Evolutionary conservation across 1,284 basidiomycete genomes (phyloP).

Genomic region (Ceratobasidium sp.): DNA sequence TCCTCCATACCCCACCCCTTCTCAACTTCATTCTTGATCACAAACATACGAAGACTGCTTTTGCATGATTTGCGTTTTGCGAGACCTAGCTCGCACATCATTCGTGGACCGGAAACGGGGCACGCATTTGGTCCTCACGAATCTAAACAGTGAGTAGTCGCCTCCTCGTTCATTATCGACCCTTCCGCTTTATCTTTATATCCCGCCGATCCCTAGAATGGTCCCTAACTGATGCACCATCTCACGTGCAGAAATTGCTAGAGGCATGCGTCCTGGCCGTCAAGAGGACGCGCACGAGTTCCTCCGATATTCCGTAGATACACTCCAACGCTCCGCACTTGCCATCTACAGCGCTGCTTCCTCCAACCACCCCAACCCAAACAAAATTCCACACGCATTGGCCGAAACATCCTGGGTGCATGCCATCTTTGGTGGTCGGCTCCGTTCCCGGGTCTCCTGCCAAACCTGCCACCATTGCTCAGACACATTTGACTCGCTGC

Average conservation of each 20-base stretch:
- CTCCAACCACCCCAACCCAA: slow-evolving; percentile 47
- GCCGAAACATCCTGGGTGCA: slow-evolving; percentile 95
- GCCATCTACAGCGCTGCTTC: slow-evolving; percentile 59
- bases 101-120: slow-evolving; percentile 52
- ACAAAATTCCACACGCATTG: slow-evolving; percentile 78
- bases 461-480: slow-evolving; percentile 82
- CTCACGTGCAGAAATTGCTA: slow-evolving; percentile 77
- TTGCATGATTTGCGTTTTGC: slow-evolving; percentile 80
- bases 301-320: slow-evolving; percentile 92
- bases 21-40: slow-evolving; percentile 72
- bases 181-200: neutral
- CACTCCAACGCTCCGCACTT: slow-evolving; percentile 85
- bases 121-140: slow-evolving; percentile 63
- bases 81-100: slow-evolving; percentile 58
- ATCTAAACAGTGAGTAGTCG: slow-evolving; percentile 71
- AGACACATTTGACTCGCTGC: slow-evolving; percentile 95
- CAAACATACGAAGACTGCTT: slow-evolving; percentile 60
- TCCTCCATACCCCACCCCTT: slow-evolving; percentile 92
- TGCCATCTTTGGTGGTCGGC: slow-evolving; percentile 88
- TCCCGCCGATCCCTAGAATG: neutral
- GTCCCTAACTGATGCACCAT: slow-evolving; percentile 11
- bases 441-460: slow-evolving; percentile 95
- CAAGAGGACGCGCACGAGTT: slow-evolving; percentile 99
- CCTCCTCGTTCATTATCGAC: slow-evolving; percentile 40
- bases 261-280: slow-evolving; percentile 86